Evolutionary conservation across 208 protist genomes (phyloP).

Genomic region (Leishmania amazonensis): DNA sequence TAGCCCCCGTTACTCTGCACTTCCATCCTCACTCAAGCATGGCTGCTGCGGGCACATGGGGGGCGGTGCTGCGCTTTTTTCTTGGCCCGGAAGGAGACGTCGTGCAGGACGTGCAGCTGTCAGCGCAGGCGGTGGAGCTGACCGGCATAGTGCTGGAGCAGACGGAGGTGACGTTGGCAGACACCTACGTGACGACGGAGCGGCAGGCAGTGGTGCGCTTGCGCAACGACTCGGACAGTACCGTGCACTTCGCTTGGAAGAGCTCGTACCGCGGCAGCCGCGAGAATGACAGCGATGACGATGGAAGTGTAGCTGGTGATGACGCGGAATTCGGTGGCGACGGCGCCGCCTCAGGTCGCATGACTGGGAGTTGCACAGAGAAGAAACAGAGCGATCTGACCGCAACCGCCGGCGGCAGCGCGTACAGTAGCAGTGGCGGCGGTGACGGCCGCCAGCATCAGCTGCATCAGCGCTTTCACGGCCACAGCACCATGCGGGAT

Average conservation of each 20-base stretch:
- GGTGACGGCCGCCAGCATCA: conserved; percentile 8
- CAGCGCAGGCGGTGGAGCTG: conserved; percentile 70
- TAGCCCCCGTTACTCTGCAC: conserved; percentile 35
- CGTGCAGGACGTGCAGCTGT: conserved; percentile 70
- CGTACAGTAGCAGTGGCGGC: not conserved
- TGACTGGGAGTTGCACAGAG: not conserved
- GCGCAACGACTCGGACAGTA: conserved; percentile 84
- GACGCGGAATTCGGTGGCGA: not conserved
- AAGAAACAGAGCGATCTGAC: not conserved
- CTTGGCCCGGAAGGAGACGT: conserved; percentile 85
- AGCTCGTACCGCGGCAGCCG: conserved; percentile 30
- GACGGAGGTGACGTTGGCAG: conserved; percentile 58
- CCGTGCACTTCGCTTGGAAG: conserved; percentile 87
- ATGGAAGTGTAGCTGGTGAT: conserved; percentile 1
- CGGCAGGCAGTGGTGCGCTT: conserved; percentile 85
- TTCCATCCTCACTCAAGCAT: conserved; percentile 22
- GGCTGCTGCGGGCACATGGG: conserved; percentile 14
- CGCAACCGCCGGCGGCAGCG: not conserved
- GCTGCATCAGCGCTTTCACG: not conserved
- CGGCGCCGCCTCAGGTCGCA: not conserved
- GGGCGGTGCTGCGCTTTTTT: conserved; percentile 66
- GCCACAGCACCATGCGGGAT: not conserved
- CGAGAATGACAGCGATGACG: not conserved
- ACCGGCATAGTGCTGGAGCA: conserved; percentile 68
- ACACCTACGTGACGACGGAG: conserved; percentile 92